Percentiles rank a stretch among this genome's conserved stretches.
Conservation (phyloP, 129 eudicot species). For the Lactuca saligna region DNA sequence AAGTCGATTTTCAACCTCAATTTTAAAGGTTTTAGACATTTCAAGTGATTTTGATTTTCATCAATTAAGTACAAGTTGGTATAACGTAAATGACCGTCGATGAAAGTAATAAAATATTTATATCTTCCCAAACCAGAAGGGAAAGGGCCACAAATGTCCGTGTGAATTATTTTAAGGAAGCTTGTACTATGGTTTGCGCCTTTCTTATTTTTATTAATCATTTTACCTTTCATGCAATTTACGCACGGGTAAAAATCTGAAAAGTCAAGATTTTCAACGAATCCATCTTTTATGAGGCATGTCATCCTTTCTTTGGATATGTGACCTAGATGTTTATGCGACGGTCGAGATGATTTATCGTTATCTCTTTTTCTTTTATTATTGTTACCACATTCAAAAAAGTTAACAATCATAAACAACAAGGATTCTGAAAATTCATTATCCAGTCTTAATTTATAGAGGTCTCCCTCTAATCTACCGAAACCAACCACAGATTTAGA, state of each 20-base stretch:
- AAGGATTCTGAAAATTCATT: not conserved
- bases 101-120: no score
- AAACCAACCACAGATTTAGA: not conserved
- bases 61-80: not conserved
- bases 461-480: not conserved
- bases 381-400: not conserved
- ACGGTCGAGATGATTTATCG: not conserved
- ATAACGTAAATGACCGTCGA: not conserved
- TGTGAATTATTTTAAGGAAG: not conserved
- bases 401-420: no score
- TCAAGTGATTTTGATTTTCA: not conserved
- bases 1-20: not conserved
- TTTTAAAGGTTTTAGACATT: not conserved
- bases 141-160: not conserved
- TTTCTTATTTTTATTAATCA: not conserved
- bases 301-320: not conserved
- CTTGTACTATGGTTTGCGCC: not conserved
- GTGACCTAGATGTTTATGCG: constrained; percentile 6
- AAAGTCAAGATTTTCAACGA: not conserved
- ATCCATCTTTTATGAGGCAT: not conserved
- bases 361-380: not conserved
- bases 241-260: not conserved
- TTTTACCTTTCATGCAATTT: not conserved
- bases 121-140: not conserved
- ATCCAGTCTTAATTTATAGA: not conserved